phyloP scores from a whole-genome alignment of 768 basidiomycete species.

The Psilocybe azurescens region DNA sequence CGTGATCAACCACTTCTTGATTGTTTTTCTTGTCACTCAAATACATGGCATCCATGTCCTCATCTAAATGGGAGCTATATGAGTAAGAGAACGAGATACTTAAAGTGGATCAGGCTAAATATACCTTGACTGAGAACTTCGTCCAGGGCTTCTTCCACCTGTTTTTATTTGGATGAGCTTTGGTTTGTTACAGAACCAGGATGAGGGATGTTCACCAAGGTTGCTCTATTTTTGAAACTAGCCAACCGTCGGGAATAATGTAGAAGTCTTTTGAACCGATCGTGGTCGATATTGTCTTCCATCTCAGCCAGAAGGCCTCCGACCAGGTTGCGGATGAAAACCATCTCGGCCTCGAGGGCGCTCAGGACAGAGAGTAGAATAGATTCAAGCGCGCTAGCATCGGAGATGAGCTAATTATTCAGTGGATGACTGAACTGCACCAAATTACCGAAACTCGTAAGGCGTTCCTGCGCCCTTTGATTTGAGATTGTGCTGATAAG shows the following conservation, averaged over 20 bases:
- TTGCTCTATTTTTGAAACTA: slow-evolving; percentile 90
- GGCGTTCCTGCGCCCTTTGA: slow-evolving; percentile 70
- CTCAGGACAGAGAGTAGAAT: slow-evolving; percentile 90
- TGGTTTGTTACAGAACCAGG: neutral
- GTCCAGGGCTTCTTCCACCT: slow-evolving; percentile 91
- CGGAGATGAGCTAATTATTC: slow-evolving; percentile 20
- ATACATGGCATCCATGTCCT: slow-evolving; percentile 96
- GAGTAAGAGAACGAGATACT: neutral
- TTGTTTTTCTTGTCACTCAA: slow-evolving; percentile 83
- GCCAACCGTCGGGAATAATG: slow-evolving; percentile 91
- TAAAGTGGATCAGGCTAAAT: neutral
- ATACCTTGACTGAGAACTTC: slow-evolving; percentile 90
- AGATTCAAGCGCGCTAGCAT: slow-evolving; percentile 86
- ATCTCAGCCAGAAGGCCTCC: slow-evolving; percentile 90
- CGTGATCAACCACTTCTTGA: slow-evolving; percentile 78
- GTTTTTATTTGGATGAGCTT: slow-evolving; percentile 18
- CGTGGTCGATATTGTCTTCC: slow-evolving; percentile 94
- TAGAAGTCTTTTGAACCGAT: slow-evolving; percentile 89
- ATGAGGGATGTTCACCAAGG: slow-evolving; percentile 57
- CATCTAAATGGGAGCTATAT: slow-evolving; percentile 58
- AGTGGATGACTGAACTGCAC: slow-evolving; percentile 2
- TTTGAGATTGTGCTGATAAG: slow-evolving; percentile 80
- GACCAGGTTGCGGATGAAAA: slow-evolving; percentile 89
- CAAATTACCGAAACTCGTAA: slow-evolving; percentile 83
- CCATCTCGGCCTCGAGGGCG: slow-evolving; percentile 96